phyloP scores from a whole-genome alignment of 768 basidiomycete genomes.

The Epithele typhae region DNA sequence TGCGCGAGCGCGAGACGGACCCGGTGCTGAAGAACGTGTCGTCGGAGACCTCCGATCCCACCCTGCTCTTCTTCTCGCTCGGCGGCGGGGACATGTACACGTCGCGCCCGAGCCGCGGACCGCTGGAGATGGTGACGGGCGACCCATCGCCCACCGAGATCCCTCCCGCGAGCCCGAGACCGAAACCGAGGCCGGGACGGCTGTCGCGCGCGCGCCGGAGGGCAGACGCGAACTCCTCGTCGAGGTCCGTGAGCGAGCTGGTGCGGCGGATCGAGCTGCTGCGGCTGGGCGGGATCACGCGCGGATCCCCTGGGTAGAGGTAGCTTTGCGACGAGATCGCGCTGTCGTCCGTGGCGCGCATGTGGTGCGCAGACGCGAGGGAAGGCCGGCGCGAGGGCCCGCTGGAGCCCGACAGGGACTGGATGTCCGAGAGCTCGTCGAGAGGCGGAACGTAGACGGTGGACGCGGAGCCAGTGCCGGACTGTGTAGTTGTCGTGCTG shows the following conservation, averaged over 20 bases:
- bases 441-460: conserved; percentile 78
- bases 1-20: conserved; percentile 29
- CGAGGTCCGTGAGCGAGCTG: conserved; percentile 78
- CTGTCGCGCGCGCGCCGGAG: conserved; percentile 37
- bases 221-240: conserved; percentile 48
- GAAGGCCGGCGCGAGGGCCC: conserved; percentile 41
- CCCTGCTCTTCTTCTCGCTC: conserved; percentile 25
- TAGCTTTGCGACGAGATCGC: conserved; percentile 63
- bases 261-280: conserved; percentile 57
- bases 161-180: conserved; percentile 38
- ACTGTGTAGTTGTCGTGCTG: conserved; percentile 35
- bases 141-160: conserved; percentile 45
- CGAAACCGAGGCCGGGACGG: conserved; percentile 40
- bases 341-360: conserved; percentile 69
- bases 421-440: conserved; percentile 66
- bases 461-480: conserved; percentile 53
- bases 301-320: conserved; percentile 67
- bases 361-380: conserved; percentile 54
- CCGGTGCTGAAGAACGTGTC: conserved; percentile 45
- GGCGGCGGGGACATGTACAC: conserved; percentile 46
- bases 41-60: conserved; percentile 31
- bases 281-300: conserved; percentile 67
- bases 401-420: conserved; percentile 42
- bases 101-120: conserved; percentile 40
- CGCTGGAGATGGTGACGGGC: conserved; percentile 72